phyloP scores from a whole-genome alignment of 140 eudicot species.

The Bidens hawaiensis region DNA sequence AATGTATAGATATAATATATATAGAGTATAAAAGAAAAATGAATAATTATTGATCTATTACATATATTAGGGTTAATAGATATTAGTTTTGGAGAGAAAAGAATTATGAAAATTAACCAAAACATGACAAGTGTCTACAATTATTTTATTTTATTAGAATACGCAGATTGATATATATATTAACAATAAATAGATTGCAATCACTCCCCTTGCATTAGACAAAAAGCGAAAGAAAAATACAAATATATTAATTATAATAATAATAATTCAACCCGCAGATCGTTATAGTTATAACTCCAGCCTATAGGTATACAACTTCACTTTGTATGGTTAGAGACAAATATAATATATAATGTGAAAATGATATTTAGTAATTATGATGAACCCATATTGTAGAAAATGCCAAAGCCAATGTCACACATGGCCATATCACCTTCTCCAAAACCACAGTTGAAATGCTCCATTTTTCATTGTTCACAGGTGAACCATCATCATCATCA shows the following conservation, averaged over 20 bases:
- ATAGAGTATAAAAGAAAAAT: too few species aligned
- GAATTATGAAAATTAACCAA: too few species aligned
- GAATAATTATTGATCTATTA: too few species aligned
- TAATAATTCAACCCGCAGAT: slow-evolving; percentile 28
- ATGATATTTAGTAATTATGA: slow-evolving; percentile 26
- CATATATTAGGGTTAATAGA: too few species aligned
- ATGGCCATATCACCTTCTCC: slow-evolving; percentile 61
- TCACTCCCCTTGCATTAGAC: slow-evolving; percentile 1
- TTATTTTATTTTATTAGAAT: too few species aligned
- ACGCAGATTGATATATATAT: too few species aligned
- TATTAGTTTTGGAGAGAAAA: too few species aligned
- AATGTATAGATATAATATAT: too few species aligned
- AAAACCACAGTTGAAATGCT: slow-evolving; percentile 35
- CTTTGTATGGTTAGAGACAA: slow-evolving; percentile 38
- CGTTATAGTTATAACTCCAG: too few species aligned
- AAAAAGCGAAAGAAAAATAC: slow-evolving; percentile 20
- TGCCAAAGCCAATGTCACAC: slow-evolving; percentile 62
- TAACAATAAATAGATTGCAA: neutral
- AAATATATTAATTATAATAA: too few species aligned
- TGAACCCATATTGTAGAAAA: slow-evolving; percentile 65
- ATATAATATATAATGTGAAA: slow-evolving; percentile 2
- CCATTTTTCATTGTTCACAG: slow-evolving; percentile 19
- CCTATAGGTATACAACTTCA: slow-evolving; percentile 34
- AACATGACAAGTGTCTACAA: too few species aligned
- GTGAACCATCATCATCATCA: slow-evolving; percentile 1